A percentile compares a stretch with the other conserved stretches of the same genome.
phyloP scores from a whole-genome alignment of 768 basidiomycete genomes.

The Boletus sp. region DNA sequence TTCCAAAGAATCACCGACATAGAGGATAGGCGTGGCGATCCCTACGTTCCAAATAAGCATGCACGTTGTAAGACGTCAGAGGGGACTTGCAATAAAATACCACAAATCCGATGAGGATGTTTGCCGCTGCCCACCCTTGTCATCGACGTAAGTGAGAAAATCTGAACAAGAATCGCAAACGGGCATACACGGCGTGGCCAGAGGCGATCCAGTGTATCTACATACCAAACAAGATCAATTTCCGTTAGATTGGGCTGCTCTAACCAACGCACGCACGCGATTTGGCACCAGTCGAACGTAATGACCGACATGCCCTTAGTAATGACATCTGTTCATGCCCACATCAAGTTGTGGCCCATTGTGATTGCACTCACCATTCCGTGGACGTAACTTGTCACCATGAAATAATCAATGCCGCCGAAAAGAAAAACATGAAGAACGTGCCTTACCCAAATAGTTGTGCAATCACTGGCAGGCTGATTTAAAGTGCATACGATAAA shows the following conservation, averaged over 20 bases:
- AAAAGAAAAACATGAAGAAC: background rate
- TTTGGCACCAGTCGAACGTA: conserved; percentile 82
- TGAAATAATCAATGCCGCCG: background rate
- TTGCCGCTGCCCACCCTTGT: conserved; percentile 71
- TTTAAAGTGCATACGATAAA: conserved; percentile 20
- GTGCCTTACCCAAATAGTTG: conserved; percentile 46
- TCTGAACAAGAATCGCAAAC: background rate
- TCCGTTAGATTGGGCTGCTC: background rate
- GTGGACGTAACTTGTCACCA: conserved; percentile 33
- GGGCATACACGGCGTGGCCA: conserved; percentile 62
- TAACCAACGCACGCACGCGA: conserved; percentile 34
- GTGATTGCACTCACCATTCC: conserved; percentile 39
- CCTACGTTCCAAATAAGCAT: conserved; percentile 13
- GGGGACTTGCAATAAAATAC: conserved; percentile 49
- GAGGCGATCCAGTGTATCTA: conserved; percentile 43
- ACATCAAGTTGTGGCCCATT: background rate
- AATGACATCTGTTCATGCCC: background rate
- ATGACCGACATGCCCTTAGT: conserved; percentile 71
- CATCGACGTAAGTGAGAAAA: background rate
- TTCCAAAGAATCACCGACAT: conserved; percentile 50
- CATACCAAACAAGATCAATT: background rate
- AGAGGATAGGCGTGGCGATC: conserved; percentile 35
- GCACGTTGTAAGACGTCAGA: background rate
- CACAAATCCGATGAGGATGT: conserved; percentile 62
- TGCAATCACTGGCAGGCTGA: conserved; percentile 36